Conservation (phyloP, 75 land plant species). For the Gnetum montanum region DNA sequence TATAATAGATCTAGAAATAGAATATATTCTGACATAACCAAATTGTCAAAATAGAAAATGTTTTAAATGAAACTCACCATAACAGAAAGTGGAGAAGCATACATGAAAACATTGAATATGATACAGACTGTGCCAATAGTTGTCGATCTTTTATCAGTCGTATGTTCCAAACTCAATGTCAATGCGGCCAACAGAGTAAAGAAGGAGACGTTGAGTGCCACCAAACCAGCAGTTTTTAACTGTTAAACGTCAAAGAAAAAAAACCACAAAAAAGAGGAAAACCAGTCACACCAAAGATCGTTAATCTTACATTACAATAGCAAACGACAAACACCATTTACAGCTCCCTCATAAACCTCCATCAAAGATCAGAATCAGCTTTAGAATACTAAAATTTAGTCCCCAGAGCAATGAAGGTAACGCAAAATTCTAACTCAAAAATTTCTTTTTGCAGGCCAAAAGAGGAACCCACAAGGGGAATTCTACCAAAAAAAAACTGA, state of each 20-base stretch:
- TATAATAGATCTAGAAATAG: background rate
- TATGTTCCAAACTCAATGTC: conserved; percentile 12
- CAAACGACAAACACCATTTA: background rate
- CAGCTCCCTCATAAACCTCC: too few species aligned
- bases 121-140: conserved; percentile 35
- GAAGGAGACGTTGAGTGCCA: conserved; percentile 12
- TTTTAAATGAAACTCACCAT: conserved; percentile 21
- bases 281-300: too few species aligned
- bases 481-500: too few species aligned
- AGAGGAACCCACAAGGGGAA: too few species aligned
- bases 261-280: background rate
- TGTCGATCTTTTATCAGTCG: conserved; percentile 19
- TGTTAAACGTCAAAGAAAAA: conserved; percentile 3
- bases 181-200: conserved; percentile 11
- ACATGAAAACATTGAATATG: conserved; percentile 31
- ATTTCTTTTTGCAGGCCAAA: too few species aligned
- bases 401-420: background rate
- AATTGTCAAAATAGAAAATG: background rate
- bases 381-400: too few species aligned
- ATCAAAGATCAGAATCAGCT: too few species aligned
- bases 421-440: background rate
- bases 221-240: conserved; percentile 1
- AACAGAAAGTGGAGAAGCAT: conserved; percentile 43
- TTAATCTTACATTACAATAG: background rate
- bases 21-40: background rate